A percentile compares a stretch with the other conserved stretches of the same genome.
phyloP scores from a whole-genome alignment of 116 monocot genomes.

The Trichopus zeylanicus region DNA sequence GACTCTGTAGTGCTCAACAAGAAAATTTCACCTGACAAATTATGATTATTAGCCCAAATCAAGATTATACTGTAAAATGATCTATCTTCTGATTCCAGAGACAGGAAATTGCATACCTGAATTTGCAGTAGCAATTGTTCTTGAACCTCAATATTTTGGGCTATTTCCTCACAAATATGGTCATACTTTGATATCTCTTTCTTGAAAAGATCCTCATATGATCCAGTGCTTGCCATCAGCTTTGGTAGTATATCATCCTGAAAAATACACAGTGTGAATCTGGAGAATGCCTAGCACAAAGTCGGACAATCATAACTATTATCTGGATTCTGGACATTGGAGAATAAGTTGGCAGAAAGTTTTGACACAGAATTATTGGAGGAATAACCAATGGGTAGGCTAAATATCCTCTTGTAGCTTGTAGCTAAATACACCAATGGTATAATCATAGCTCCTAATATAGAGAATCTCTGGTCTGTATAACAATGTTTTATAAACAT shows the following conservation, averaged over 20 bases:
- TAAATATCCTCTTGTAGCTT: no score
- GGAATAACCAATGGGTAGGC: no score
- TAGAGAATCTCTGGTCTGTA: not conserved
- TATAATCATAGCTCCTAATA: no score
- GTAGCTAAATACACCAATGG: no score
- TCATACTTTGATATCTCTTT: slow-evolving; percentile 96
- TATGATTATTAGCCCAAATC: no score
- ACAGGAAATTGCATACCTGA: slow-evolving; percentile 29
- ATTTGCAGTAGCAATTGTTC: slow-evolving; percentile 81
- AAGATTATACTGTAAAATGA: not conserved
- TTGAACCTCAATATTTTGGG: slow-evolving; percentile 87
- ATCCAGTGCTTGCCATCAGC: slow-evolving; percentile 77
- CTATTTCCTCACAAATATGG: slow-evolving; percentile 70
- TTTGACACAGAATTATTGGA: no score
- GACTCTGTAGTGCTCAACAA: no score
- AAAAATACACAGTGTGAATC: not conserved
- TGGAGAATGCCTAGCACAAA: not conserved
- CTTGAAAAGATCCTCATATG: slow-evolving; percentile 83
- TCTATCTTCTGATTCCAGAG: not conserved
- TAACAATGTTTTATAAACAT: not conserved
- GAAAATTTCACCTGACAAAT: no score
- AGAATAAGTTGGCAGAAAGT: no score
- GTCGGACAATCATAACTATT: no score
- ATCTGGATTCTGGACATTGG: no score
- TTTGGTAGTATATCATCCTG: slow-evolving; percentile 96